Evolutionary conservation across 2,329 filamentous ascomycete species (phyloP).

Genomic region (Colletotrichum cordylinicola): DNA sequence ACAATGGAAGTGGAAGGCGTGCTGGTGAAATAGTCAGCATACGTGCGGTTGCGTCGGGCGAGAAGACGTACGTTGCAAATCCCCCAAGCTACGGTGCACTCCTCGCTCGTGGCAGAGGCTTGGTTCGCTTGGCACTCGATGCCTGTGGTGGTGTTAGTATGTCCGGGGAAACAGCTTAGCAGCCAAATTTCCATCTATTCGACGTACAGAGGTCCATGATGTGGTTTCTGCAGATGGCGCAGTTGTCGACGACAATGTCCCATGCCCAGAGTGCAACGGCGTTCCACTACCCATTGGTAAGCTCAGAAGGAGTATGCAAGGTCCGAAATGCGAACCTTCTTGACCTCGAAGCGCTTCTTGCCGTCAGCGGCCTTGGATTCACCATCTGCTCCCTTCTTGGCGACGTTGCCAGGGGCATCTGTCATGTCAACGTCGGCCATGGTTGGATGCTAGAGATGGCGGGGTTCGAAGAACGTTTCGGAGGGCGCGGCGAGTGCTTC

Average conservation of each 20-base stretch:
- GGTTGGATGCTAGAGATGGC: constrained; percentile 16
- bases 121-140: constrained; percentile 99
- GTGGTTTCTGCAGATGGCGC: constrained; percentile 98
- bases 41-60: background rate
- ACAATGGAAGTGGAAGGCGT: constrained; percentile 99
- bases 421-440: constrained; percentile 99
- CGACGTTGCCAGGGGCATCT: constrained; percentile 70
- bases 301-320: background rate
- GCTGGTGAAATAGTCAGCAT: constrained; percentile 57
- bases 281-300: constrained; percentile 76
- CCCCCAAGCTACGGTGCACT: constrained; percentile 98
- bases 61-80: constrained; percentile 89
- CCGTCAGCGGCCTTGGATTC: constrained; percentile 63
- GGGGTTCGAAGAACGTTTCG: background rate
- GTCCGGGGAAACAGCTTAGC: background rate
- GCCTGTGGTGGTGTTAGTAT: constrained; percentile 51
- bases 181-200: background rate
- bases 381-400: constrained; percentile 58
- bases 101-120: constrained; percentile 94
- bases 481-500: background rate
- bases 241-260: constrained; percentile 99
- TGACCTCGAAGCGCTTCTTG: constrained; percentile 98
- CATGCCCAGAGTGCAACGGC: constrained; percentile 98
- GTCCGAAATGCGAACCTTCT: constrained; percentile 72
- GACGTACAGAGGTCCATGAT: constrained; percentile 96